Evolutionary conservation across 2,329 filamentous ascomycete species (phyloP), one percentile per base, ranked within the genome.

Genomic region (Chaetomium globosum): DNA sequence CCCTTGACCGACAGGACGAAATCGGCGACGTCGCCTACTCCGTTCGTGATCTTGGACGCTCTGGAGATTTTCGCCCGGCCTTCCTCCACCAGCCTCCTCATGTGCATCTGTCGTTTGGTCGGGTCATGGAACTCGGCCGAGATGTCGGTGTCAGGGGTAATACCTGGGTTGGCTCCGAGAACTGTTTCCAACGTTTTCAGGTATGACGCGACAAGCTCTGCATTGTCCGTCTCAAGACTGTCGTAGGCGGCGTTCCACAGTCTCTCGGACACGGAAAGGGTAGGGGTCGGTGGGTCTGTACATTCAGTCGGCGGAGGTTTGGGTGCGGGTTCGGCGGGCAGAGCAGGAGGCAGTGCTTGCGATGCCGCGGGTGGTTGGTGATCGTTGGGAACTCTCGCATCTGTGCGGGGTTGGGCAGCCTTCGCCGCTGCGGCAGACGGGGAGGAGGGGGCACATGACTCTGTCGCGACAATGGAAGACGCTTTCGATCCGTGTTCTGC

Each of bases 161-260:
- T 49, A 19, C 46, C 39, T 48, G 31, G 31, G 31, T 31, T 31
- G 9, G 31, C 31, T 31, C 31, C 31, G 31, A 31, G 56, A 43
- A 58, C 58, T 60, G 16, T 59, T 23, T 63, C 51, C 21, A 75
- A 49, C n/a, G 69, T 67, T 57, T 63, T 69, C 63, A 73, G 65
- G 54, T 75, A 75, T 19, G 65, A 65, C 10, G 64, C 59, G 13
- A 73, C 69, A 57, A 74, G 62, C 33, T 68, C 67, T 30, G 69
- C 64, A 49, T 75, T 60, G 13, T 65, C 68, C 49, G 49, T 61
- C 51, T 75, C 68, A 59, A 78, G 71, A 48, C 71, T 68, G 51
- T 78, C 67, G 46, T 73, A 75, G 12, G 73, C 72, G 36, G 65
- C 13, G 59, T 73, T 69, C 73, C 71, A 75, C 36, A 73, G 59